Base-by-base conservation (phyloP, 495 filamentous ascomycete genomes). In the Lepidopterella palustris region DNA sequence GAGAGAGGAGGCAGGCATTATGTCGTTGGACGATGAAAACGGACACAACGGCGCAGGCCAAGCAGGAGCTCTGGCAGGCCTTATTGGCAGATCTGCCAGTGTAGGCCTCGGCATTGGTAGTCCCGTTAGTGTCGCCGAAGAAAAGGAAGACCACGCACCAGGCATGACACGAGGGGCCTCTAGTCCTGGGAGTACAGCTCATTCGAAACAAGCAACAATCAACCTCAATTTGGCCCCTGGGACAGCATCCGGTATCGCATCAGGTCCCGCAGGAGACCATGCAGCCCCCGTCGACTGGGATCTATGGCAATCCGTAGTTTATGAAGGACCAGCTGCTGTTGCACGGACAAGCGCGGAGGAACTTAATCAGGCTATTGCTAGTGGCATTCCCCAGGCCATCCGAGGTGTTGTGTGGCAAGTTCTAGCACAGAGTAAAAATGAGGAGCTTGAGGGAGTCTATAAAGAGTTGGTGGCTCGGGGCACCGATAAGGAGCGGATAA, bases 341-440 rank as follows among this genome's bases (percentile, higher is more conserved):
- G 87, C 87, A 26, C 79, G 88, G 39, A 87, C 88, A 27, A 95
- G 88, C 65, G 80, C 91, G 3, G 87, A 92, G 56, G 92, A 96
- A 66, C 74, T 99, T 55, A 95, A 90, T 68, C 81, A 81, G 57
- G 91, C 93, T 9, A 96, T 97, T 58, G 89, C 93, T 35, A 86
- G 87, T 50, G 93, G 93, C 40, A 97, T 99, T 57, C 93, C 93
- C 2, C 89, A 86, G 64, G 93, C 90, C 18, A 95, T 99, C 56
- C 83, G 93, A 48, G 93, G 93, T 21, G 95, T 97, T 10, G 90
- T 99, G 25, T 99, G 93, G 93, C 93, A 99, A 72, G 90, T 96
- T 11, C 72, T 99, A 64, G 91, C 95, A 4, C 88, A 95, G 68
- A 96, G 90, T 73, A 92, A 92, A 70, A 92, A 87, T 62, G 84